Percentiles rank a stretch among this genome's conserved stretches.
phyloP scores from a whole-genome alignment of 2,329 filamentous ascomycete genomes.

The Pseudogymnoascus sp. region DNA sequence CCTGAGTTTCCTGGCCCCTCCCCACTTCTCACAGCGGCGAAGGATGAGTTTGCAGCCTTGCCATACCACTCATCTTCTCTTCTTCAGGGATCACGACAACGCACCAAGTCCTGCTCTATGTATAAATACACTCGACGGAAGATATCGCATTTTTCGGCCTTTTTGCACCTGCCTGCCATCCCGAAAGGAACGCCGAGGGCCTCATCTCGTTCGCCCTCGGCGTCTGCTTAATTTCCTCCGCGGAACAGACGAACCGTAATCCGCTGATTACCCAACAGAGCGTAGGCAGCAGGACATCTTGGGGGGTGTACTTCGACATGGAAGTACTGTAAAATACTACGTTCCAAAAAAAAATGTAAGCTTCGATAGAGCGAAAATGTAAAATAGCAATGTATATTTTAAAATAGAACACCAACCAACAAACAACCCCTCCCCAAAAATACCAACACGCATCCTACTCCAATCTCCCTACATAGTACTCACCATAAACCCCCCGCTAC shows the following conservation, averaged over 20 bases:
- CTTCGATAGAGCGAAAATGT: not conserved
- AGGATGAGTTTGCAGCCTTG: conserved; percentile 1
- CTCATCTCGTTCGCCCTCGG: not conserved
- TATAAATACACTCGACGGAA: not conserved
- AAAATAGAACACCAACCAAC: too few species aligned
- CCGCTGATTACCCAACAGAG: not conserved
- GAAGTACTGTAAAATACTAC: not conserved
- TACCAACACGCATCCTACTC: not conserved
- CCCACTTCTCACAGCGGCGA: not conserved
- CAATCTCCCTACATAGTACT: not conserved
- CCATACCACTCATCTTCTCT: not conserved
- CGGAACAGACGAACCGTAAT: not conserved
- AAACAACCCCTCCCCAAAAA: not conserved
- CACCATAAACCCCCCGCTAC: not conserved
- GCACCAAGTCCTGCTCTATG: not conserved
- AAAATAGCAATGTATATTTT: not conserved
- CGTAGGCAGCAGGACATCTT: not conserved
- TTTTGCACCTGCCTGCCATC: not conserved
- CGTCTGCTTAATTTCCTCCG: not conserved
- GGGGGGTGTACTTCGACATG: not conserved
- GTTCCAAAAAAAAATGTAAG: not conserved
- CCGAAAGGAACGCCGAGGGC: not conserved
- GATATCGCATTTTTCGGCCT: not conserved
- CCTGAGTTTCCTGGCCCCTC: not conserved
- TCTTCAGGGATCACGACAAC: not conserved